Base-by-base conservation (phyloP, 108 stramenopile species). In the Licmophora abbreviata region DNA sequence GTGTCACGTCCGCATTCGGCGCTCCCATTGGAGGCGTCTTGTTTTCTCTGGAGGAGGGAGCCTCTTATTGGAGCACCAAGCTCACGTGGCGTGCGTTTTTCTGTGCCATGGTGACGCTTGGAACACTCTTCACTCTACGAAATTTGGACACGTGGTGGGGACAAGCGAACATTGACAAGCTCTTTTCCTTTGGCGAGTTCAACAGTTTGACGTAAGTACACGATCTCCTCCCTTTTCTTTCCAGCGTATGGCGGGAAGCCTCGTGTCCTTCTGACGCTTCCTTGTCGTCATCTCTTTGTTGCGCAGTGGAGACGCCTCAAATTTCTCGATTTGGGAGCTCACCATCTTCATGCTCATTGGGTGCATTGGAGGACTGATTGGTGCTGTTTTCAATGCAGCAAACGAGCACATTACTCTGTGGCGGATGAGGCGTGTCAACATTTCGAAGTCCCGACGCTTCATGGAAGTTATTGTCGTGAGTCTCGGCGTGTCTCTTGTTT, bases 1-100 rank as follows among this genome's bases (percentile, higher is more conserved):
- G 96, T 21, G 94, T 97, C 2, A 79, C 76, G 21, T 80, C 92
- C 11, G 96, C 96, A 22, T 97, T 97, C 57, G 92, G 89, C 21
- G 93, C 94, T 22, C 96, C 96, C n/a, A 95, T 97, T 51, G 96
- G 96, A 30, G 96, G 96, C 18, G 94, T 97, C 25, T 67, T 97
- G 32, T 95, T 97, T 67, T 75, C 83, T 47, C 64, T 97, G 59
- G 96, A 97, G 64, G 96, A 97, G 59, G 96, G 94, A 32, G 93
- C 96, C 2, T 77, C 74, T 4, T 97, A 91, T 71, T 97, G 94
- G 94, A 88, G 85, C 12, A 97, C 93, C 28, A 92, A 91, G 56
- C 72, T 97, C 1, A 97, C 96, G 20, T 97, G 94, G 93, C 63
- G 96, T 37, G 89, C 58, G 18, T 96, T 97, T 56, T 95, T 95